These are phyloP conservation scores for Claviceps sp. DNA, from an alignment of 2,329 filamentous ascomycete species.

Conservation along the genomic window DNA sequence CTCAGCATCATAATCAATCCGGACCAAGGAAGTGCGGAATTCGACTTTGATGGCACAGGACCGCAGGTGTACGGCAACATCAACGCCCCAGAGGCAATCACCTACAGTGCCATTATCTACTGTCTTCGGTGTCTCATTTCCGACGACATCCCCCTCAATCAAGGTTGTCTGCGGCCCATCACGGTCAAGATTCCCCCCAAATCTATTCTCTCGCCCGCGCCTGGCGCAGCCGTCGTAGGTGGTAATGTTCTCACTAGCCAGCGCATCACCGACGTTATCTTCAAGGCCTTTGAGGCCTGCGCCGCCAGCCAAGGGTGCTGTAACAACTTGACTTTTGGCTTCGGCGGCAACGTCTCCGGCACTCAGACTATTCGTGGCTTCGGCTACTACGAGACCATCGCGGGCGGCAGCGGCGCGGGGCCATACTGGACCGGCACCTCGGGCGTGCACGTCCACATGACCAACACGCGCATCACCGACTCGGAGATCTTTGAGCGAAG, in stretches of 20 bases:
- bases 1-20: slow-evolving; percentile 63
- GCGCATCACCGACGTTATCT: slow-evolving; percentile 30
- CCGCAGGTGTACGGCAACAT: slow-evolving; percentile 69
- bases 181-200: slow-evolving; percentile 59
- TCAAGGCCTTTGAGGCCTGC: slow-evolving; percentile 65
- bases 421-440: slow-evolving; percentile 32
- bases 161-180: slow-evolving; percentile 67
- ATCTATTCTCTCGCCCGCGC: slow-evolving; percentile 62
- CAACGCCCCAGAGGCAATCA: slow-evolving; percentile 72
- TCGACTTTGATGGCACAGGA: slow-evolving; percentile 70
- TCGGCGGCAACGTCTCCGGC: slow-evolving; percentile 34
- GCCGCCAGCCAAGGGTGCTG: slow-evolving; percentile 69
- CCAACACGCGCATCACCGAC: slow-evolving; percentile 63
- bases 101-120: slow-evolving; percentile 79
- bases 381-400: slow-evolving; percentile 48
- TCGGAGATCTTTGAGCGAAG: slow-evolving; percentile 31
- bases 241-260: slow-evolving; percentile 53
- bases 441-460: slow-evolving; percentile 43
- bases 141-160: slow-evolving; percentile 72
- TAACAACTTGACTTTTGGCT: slow-evolving; percentile 76
- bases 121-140: slow-evolving; percentile 67
- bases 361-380: slow-evolving; percentile 26
- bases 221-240: slow-evolving; percentile 67
- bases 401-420: slow-evolving; percentile 55
- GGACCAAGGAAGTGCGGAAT: slow-evolving; percentile 61